These are phyloP conservation scores for Talaromyces nanjingensis DNA, from an alignment of 495 filamentous ascomycete genomes.

Conservation along the genomic window DNA sequence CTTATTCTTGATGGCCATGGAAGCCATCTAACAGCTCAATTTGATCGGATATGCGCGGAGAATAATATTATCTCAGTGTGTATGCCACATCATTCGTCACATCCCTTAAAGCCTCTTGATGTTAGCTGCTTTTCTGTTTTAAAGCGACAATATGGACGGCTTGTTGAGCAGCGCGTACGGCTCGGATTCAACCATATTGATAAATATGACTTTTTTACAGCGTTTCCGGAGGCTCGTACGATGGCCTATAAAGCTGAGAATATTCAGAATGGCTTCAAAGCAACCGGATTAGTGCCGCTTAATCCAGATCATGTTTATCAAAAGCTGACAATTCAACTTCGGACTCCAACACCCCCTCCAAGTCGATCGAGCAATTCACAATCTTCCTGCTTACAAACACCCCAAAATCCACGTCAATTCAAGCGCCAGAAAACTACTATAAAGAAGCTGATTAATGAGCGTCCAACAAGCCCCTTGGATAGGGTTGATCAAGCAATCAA, in stretches of 20 bases:
- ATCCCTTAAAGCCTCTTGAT: too few species aligned
- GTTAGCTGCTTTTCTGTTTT: too few species aligned
- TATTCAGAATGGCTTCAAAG: slow-evolving; percentile 13
- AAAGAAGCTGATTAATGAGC: not conserved
- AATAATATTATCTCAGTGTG: too few species aligned
- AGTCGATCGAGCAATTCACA: slow-evolving; percentile 4
- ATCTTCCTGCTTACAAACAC: not conserved
- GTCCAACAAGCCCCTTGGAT: too few species aligned
- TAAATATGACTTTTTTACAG: slow-evolving; percentile 13
- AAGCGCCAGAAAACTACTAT: not conserved
- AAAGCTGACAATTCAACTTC: slow-evolving; percentile 10
- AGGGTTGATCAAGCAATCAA: too few species aligned
- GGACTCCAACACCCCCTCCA: slow-evolving; percentile 2
- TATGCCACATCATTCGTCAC: too few species aligned
- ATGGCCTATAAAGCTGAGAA: slow-evolving; percentile 9
- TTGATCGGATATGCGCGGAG: too few species aligned
- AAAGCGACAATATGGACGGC: not conserved
- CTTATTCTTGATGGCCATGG: too few species aligned
- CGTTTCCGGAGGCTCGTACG: not conserved
- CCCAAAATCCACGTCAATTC: not conserved
- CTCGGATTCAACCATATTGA: slow-evolving; percentile 13
- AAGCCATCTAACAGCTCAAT: too few species aligned
- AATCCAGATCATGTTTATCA: slow-evolving; percentile 5
- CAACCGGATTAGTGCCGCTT: slow-evolving; percentile 11
- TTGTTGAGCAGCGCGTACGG: slow-evolving; percentile 4